Evolutionary conservation across 1,284 basidiomycete species (phyloP), one percentile per base, ranked within the genome.

Genomic region (Thelephora terrestris): DNA sequence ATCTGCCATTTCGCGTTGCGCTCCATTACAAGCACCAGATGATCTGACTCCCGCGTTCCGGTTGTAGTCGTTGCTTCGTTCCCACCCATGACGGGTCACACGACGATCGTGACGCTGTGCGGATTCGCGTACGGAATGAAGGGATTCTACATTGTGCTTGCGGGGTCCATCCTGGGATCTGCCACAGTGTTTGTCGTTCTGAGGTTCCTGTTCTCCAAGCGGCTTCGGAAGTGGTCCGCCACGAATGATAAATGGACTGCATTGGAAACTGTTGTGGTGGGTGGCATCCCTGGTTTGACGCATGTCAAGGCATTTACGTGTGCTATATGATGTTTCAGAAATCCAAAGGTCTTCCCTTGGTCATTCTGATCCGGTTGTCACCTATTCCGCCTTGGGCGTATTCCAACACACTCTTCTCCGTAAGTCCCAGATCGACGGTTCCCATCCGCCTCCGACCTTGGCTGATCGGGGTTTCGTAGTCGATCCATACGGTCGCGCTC

Each of bases 351-450:
- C 67, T 91, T 12, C 81, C 82, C 16, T 66, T 91, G 20, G 86
- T 91, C 42, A 75, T 88, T 54, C 72, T 91, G 42, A 82, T 91
- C 54, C 78, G 88, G n/a, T 63, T 87, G 18, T 89, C 84, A 5
- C 83, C 89, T 2, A 78, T 91, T 59, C 86, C 88, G 47, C 86
- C 88, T 17, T 84, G 85, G 85, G 81, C 82, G 1, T 91, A 89
- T 58, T 78, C 83, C 14, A 91, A 89, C 55, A 70, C 80, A 0
- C 67, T 90, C 12, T 88, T 91, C 58, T 81, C 86, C 35, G 85
- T 85, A 53, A 66, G 81, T 68, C 3, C 42, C n/a, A 32, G 44
- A n/a, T 45, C 10, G 29, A 34, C 20, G 16, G 12, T n/a, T 43
- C 53, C 24, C 40, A 17, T 49, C 23, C 3, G 7, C 29, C 29